phyloP scores from a whole-genome alignment of 2,329 filamentous ascomycete genomes.

The Aspergillus sp. region DNA sequence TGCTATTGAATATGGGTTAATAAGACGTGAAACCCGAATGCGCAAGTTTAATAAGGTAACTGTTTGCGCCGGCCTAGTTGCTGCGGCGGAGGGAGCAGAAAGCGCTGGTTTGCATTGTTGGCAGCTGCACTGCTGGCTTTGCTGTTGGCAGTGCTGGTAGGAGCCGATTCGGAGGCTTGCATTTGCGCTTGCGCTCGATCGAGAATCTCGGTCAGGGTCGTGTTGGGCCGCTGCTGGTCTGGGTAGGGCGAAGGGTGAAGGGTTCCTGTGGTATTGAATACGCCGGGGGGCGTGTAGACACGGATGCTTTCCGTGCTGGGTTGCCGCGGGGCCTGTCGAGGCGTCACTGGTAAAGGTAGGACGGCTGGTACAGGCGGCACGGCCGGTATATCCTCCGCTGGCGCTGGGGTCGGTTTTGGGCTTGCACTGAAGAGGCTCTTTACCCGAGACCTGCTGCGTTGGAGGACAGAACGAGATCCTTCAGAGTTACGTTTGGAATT shows the following conservation, averaged over 20 bases:
- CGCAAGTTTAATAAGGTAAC: neutral
- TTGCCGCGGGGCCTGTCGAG: slow-evolving; percentile 26
- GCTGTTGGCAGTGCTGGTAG: neutral
- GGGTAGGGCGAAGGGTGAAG: slow-evolving; percentile 29
- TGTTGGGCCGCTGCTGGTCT: slow-evolving; percentile 28
- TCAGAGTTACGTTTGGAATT: slow-evolving; percentile 23
- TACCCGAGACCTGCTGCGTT: slow-evolving; percentile 37
- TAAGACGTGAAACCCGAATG: no score
- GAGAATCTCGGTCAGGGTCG: slow-evolving; percentile 28
- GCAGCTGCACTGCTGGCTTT: neutral
- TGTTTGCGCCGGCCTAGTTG: neutral
- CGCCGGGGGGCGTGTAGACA: slow-evolving; percentile 46
- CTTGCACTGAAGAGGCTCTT: slow-evolving; percentile 35
- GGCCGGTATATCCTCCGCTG: slow-evolving; percentile 10
- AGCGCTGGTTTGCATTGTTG: neutral
- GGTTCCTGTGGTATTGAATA: slow-evolving; percentile 27
- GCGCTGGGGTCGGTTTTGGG: slow-evolving; percentile 15
- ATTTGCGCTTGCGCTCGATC: slow-evolving; percentile 5
- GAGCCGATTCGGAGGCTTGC: neutral
- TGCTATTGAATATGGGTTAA: neutral
- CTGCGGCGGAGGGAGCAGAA: slow-evolving; percentile 6
- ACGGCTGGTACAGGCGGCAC: slow-evolving; percentile 20
- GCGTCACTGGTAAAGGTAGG: slow-evolving; percentile 23
- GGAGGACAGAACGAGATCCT: slow-evolving; percentile 31
- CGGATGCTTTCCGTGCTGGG: slow-evolving; percentile 48